Base-by-base conservation (phyloP, 2,329 filamentous ascomycete genomes). In the Diaporthe capsici region DNA sequence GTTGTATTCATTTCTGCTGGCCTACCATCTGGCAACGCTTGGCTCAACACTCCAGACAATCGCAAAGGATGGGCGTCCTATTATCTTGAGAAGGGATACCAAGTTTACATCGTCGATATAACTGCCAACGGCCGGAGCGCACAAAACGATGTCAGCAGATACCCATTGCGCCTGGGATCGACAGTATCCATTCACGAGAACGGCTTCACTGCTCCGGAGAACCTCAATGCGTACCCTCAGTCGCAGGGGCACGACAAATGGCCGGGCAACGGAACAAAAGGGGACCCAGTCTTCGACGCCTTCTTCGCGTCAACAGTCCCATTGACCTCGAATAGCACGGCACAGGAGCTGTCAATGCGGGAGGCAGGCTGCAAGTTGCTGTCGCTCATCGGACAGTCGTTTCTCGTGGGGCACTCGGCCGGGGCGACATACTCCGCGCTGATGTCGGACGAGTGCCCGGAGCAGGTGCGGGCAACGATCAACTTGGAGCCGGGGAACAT, bases 1-100 rank as follows among this genome's bases (percentile, higher is more conserved):
- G 6, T 72, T 10, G 53, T 61, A 1, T 72, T 72, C 13, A 51
- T 72, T 12, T 72, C 70, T 4, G 70, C 70, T 17, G 70, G 70
- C 5, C 12, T 72, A 13, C 71, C 57, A 4, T 61, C 71, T 7
- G 71, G 57, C 7, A 61, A 37, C 20, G 57, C 53, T 68, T 87
- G 83, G 82, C 80, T 87, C 42, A 88, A 87, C 75, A 89, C 86
- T 47, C 87, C 87, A 4, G 87, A 89, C 77, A 84, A 84, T 47
- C 81, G 84, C 8, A 76, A 81, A 74, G 87, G 87, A 57, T 89
- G 87, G 87, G 86, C 86, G 2, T 85, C 86, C 0, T 86, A 84
- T 76, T 88, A 87, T 76, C 79, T 88, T 22, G 79, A 82, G 10
- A 79, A 84, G 42, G 87, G 87, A 22, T 88, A 88, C 76, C 82